Evolutionary conservation across 768 basidiomycete species (phyloP).

Genomic region (Mrakia gelida): DNA sequence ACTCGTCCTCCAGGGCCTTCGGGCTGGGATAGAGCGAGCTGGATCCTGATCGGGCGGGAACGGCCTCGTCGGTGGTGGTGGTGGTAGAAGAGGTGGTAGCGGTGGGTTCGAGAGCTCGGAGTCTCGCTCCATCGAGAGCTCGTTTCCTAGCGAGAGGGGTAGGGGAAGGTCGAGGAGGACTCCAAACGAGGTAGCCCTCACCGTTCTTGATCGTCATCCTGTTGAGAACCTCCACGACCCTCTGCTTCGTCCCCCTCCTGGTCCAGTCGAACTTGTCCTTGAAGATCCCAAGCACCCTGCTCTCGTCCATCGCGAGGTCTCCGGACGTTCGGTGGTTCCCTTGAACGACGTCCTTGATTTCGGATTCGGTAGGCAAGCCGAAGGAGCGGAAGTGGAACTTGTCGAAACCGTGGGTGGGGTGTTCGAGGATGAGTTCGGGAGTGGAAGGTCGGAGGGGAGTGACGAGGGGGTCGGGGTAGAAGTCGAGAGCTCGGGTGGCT

Average conservation of each 20-base stretch:
- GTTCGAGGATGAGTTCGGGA: constrained; percentile 34
- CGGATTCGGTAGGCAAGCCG: constrained; percentile 68
- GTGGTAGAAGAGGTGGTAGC: not conserved
- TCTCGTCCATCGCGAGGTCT: constrained; percentile 56
- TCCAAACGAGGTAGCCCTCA: constrained; percentile 8
- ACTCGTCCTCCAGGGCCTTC: not conserved
- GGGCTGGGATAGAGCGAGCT: not conserved
- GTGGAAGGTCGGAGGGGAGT: constrained; percentile 7
- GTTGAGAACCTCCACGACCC: constrained; percentile 10
- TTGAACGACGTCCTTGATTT: constrained; percentile 62
- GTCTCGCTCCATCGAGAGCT: not conserved
- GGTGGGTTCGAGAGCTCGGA: not conserved
- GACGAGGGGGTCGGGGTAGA: constrained; percentile 37
- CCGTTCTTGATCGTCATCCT: not conserved
- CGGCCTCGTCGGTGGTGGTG: not conserved
- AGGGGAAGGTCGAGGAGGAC: not conserved
- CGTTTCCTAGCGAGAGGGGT: not conserved
- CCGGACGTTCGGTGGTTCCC: constrained; percentile 63
- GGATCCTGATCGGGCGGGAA: not conserved
- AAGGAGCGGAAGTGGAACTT: constrained; percentile 46
- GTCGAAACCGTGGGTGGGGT: constrained; percentile 31
- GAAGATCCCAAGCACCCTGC: constrained; percentile 62
- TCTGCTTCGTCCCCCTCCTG: constrained; percentile 31
- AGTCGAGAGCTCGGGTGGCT: not conserved
- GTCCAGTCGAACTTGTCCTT: constrained; percentile 49